Base-by-base conservation (phyloP, 495 filamentous ascomycete genomes). In the Neurospora hispaniola region DNA sequence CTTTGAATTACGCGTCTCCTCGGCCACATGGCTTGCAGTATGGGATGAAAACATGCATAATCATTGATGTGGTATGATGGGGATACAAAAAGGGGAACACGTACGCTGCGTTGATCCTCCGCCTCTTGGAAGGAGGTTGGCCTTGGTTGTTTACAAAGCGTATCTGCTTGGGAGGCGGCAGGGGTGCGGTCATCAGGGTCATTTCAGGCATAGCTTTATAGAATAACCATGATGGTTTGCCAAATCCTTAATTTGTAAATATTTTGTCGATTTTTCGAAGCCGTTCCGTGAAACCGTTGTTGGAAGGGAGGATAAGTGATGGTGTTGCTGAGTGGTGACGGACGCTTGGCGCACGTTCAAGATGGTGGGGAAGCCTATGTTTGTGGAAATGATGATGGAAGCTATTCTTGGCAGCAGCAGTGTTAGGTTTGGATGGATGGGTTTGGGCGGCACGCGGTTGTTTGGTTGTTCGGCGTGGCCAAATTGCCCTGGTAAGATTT, bases 101-200 rank as follows among this genome's bases (percentile, higher is more conserved):
- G 78, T 88, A 94, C 89, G 92, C 92, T 76, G 92, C 90, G 82
- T 90, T 93, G 79, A 94, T 91, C 79, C 92, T 88, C 79, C 92
- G 88, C 74, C 92, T 85, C 81, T 94, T 94, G 68, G 91, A 90
- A 74, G 92, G 91, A 69, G 92, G 92, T 74, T 92, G 91, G 73
- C 92, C 92, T 81, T 94, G 90, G 76, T 91, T 93, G 71, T 91
- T 90, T 74, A 94, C 90, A 80, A 94, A 94, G 75, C 92, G 89
- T 71, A 94, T 92, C 80, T 85, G 83, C 79, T 87, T 86, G 39
- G 80, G 84, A 38, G 84, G 80, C 68, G 84, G 85, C 59, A 85
- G 74, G 73, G 77, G 74, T 79, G 76, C 78, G 73, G 81, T 84
- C 71, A 82, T 79, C 72, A 83, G 78, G 42, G 81, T 80, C 84